Percentiles rank a stretch among this genome's conserved stretches.
Evolutionary conservation across 169 alveolate genomes (phyloP).

Genomic region (Perkinsus olseni): DNA sequence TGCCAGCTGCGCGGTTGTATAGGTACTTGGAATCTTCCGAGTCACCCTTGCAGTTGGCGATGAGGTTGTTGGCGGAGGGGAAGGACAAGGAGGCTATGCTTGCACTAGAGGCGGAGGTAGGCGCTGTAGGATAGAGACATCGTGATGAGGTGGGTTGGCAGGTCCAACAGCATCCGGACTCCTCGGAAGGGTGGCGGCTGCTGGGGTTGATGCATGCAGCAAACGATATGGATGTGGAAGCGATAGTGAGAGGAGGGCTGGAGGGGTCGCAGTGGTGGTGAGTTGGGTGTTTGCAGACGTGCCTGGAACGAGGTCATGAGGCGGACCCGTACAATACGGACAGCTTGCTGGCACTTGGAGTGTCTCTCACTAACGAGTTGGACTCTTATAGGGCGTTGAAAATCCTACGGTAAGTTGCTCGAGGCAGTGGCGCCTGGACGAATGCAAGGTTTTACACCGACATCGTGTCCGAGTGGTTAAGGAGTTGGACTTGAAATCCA

Average conservation of each 20-base stretch:
- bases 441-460: constrained; percentile 38
- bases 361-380: constrained; percentile 67
- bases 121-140: too few relatives aligned
- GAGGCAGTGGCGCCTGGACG: constrained; percentile 37
- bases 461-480: constrained; percentile 76
- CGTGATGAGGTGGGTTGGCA: background rate
- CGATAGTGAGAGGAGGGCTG: constrained; percentile 26
- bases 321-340: constrained; percentile 53
- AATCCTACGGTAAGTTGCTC: constrained; percentile 8
- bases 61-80: constrained; percentile 50
- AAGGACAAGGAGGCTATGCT: constrained; percentile 54
- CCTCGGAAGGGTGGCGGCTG: constrained; percentile 69
- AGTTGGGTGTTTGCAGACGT: background rate
- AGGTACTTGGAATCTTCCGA: background rate
- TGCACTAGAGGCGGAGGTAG: constrained; percentile 60
- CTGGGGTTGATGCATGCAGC: constrained; percentile 66
- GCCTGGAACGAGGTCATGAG: constrained; percentile 51
- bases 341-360: constrained; percentile 60
- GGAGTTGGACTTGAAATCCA: constrained; percentile 75
- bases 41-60: constrained; percentile 43
- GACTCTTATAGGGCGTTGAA: constrained; percentile 57
- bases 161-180: constrained; percentile 45
- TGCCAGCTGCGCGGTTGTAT: background rate
- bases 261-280: constrained; percentile 21
- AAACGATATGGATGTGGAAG: constrained; percentile 60